Evolutionary conservation across 768 basidiomycete genomes (phyloP), one percentile per base, ranked within the genome.

Genomic region (Lactifluus subvellereus): DNA sequence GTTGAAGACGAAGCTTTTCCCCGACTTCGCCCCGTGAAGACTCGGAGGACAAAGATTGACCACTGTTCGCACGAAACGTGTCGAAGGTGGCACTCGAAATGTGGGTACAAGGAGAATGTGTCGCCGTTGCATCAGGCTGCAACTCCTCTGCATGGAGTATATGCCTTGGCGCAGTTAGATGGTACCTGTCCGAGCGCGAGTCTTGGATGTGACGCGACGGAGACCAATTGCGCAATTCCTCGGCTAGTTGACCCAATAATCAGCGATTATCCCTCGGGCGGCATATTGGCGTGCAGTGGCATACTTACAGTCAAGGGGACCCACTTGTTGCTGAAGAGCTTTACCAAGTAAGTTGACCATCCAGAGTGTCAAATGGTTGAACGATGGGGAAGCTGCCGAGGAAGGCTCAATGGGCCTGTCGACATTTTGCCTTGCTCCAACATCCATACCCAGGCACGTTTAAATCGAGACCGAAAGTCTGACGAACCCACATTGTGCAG

Each of bases 1-100:
- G 52, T 54, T 51, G 76, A n/a, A 13, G 22, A 8, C 7, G 59
- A 50, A 55, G n/a, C 13, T 35, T 37, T 42, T 20, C 49, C 54
- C 40, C 37, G 33, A 35, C 37, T 43, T 50, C 53, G 51, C 38
- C 54, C 2, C 43, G 62, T 38, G 49, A 45, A 32, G 14, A 30
- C 8, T 49, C 54, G 16, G 16, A 32, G 33, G 45, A 64, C 40
- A 54, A 16, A 16, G 57, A 45, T 3, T 51, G 54, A 35, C 53
- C 32, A 45, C n/a, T 4, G 35, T 64, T 20, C 16, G 54, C 53
- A 32, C 54, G 45, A 22, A 45, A 60, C 22, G 62, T 60, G 49
- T 55, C 54, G 37, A 64, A 38, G 32, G 62, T 60, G 33, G 27
- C 47, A 33, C 37, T 45, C 27, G 53, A 55, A 30, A 13, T 5